Conservation (phyloP, 805 yeast genomes). For the Cyberlindnera bimundalis region DNA sequence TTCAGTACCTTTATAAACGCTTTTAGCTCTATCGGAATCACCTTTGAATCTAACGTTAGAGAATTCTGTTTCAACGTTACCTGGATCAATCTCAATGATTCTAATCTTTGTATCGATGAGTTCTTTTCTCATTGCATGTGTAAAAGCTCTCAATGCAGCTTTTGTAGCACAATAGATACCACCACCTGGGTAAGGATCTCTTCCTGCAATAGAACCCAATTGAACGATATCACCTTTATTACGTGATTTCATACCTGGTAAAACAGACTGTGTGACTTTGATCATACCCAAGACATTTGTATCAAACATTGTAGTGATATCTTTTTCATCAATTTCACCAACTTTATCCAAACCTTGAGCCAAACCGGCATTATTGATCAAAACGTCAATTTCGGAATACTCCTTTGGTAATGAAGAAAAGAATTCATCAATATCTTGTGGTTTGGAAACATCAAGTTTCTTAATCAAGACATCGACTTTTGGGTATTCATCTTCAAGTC, state of each 20-base stretch:
- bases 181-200: slow-evolving; percentile 79
- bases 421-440: slow-evolving; percentile 48
- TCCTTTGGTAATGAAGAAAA: slow-evolving; percentile 51
- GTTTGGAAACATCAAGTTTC: slow-evolving; percentile 55
- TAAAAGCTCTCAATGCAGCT: slow-evolving; percentile 70
- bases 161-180: slow-evolving; percentile 75
- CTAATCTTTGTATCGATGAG: slow-evolving; percentile 63
- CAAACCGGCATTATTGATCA: slow-evolving; percentile 72
- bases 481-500: slow-evolving; percentile 46
- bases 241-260: slow-evolving; percentile 67
- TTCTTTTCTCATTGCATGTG: slow-evolving; percentile 72
- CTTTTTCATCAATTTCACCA: slow-evolving; percentile 63
- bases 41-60: slow-evolving; percentile 59
- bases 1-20: slow-evolving; percentile 52
- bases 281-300: slow-evolving; percentile 89
- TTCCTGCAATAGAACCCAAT: slow-evolving; percentile 77
- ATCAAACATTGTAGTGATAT: slow-evolving; percentile 73
- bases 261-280: slow-evolving; percentile 72
- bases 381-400: slow-evolving; percentile 59
- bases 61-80: slow-evolving; percentile 67
- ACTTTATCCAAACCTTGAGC: slow-evolving; percentile 80
- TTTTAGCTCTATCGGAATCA: slow-evolving; percentile 49
- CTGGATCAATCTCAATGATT: slow-evolving; percentile 65
- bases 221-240: slow-evolving; percentile 72
- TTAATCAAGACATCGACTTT: slow-evolving; percentile 42